Evolutionary conservation across 768 basidiomycete species (phyloP), one percentile per base, ranked within the genome.

Genomic region (Kwoniella newhampshirensis): DNA sequence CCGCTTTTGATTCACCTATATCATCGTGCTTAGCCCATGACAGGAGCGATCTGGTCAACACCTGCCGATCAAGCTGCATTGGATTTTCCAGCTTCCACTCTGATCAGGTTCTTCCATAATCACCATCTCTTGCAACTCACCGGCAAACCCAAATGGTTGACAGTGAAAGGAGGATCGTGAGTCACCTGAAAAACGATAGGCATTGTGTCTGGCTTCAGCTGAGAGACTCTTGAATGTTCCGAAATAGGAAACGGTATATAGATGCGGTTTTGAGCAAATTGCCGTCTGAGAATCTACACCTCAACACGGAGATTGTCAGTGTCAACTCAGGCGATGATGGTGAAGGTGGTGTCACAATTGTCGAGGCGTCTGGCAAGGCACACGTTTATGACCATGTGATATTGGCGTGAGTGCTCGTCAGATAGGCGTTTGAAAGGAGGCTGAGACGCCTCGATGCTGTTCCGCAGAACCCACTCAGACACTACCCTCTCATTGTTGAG

Each of bases 41-140:
- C 86, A 7, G 87, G 86, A 1, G 85, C 86, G 2, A 84, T 89
- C 37, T 89, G 87, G 87, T 87, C 84, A 42, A 88, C 86, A 0
- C 85, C 86, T 0, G 84, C 87, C 8, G 84, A 85, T 60, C 82
- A 82, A 65, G 87, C 86, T 61, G 80, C 82, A 2, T 74, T 85
- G 47, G 85, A 87, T 61, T 87, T 89, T 66, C 87, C 87, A 7
- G 86, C 84, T 0, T 79, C 77, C 37, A 87, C 87, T 0, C 74
- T 88, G 73, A 84, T 88, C 41, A 83, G 84, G 60, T 88, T 87
- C 71, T 78, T 88, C 81, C 81, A 82, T 70, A 88, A 88, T 67
- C 87, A 88, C 62, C 84, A 86, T 68, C 79, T 89, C 0, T 80
- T 88, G 0, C 87, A 88, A 75, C 75, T 89, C 17, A 83, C 80